These are phyloP conservation scores for Secale cereale DNA, from an alignment of 176 grass and related monocot species.

Conservation along the genomic window DNA sequence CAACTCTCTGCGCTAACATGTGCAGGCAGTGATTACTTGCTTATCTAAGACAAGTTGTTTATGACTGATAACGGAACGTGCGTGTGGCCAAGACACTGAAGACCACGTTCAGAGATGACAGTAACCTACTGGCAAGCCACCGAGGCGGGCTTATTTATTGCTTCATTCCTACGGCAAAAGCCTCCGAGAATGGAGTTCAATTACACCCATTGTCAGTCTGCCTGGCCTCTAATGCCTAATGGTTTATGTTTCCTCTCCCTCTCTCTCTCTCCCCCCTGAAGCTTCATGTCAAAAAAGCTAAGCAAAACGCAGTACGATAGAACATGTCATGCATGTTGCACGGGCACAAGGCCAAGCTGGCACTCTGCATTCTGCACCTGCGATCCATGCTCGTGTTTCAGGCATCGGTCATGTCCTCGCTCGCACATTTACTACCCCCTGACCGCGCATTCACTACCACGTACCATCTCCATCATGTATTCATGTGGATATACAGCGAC, in stretches of 20 bases:
- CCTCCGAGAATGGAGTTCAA: not conserved
- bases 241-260: not conserved
- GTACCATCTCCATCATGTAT: not conserved
- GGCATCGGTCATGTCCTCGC: slow-evolving; percentile 20
- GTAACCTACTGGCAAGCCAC: not conserved
- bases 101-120: not conserved
- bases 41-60: not conserved
- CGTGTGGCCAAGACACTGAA: not conserved
- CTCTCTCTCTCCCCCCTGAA: not conserved
- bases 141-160: not conserved
- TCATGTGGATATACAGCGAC: not conserved
- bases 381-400: not conserved
- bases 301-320: not conserved
- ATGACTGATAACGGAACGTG: not conserved
- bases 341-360: not conserved
- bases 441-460: slow-evolving; percentile 20
- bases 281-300: not conserved
- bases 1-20: not conserved
- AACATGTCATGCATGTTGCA: not conserved
- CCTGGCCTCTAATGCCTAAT: not conserved
- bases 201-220: not conserved
- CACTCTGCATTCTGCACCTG: not conserved
- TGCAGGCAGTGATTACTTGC: not conserved
- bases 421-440: slow-evolving; percentile 28
- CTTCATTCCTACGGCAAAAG: not conserved